Evolutionary conservation across 2,329 filamentous ascomycete species (phyloP).

Genomic region (Phyllosticta paracitricarpa): DNA sequence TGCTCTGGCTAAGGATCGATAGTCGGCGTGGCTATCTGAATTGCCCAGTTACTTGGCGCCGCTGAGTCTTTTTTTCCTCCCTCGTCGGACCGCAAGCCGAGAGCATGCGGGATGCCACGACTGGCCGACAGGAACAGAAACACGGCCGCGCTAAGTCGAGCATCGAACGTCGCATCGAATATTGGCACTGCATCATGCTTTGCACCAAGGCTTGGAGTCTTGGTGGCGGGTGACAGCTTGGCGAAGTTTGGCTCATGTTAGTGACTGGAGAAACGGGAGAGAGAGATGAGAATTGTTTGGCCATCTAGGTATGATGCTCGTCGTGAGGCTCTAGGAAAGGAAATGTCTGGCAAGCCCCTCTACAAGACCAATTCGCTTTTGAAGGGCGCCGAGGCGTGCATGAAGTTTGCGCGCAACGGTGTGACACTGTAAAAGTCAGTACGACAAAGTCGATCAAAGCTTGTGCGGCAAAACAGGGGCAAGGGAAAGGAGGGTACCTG

Average conservation of each 20-base stretch:
- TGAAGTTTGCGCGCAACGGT: conserved; percentile 85
- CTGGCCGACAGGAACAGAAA: background rate
- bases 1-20: background rate
- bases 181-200: background rate
- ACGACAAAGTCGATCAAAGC: conserved; percentile 1
- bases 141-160: background rate
- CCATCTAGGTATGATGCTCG: background rate
- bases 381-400: conserved; percentile 56
- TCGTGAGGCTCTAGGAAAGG: background rate
- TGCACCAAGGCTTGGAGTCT: background rate
- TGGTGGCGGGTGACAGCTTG: background rate
- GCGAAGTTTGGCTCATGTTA: background rate
- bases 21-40: background rate
- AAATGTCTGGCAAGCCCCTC: background rate
- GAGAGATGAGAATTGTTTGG: background rate
- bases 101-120: background rate
- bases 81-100: background rate
- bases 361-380: conserved; percentile 70
- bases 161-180: background rate
- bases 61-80: background rate
- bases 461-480: background rate
- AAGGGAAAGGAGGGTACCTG: conserved; percentile 45
- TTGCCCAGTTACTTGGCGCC: background rate
- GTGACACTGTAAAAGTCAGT: conserved; percentile 55
- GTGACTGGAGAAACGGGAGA: background rate